Evolutionary conservation across 495 filamentous ascomycete genomes (phyloP), one percentile per base, ranked within the genome.

Genomic region (Daldinia childiae): DNA sequence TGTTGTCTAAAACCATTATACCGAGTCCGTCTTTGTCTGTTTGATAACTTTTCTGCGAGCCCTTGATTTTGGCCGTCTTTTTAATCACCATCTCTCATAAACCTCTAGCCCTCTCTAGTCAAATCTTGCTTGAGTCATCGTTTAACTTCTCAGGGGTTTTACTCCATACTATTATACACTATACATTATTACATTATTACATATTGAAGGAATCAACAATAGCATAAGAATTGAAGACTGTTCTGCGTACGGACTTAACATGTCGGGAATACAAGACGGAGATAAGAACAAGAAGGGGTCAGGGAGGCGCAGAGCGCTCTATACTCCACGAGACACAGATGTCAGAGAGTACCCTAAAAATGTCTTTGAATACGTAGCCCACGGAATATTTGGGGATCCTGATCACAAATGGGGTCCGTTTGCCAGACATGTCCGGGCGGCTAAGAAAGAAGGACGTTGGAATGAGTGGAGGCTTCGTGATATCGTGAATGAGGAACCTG

Each of bases 331-430:
- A n/a, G 64, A 66, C n/a, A 29, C 41, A 8, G 56, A 66, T 43
- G 57, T 66, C 4, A 38, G 26, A 15, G 56, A 66, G 2, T 61
- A 66, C 27, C 64, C 66, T 0, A 66, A 68, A 32, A 48, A 56
- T 3, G 1, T 65, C 12, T 34, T 64, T 2, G 73, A 77, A 29
- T 36, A 12, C 4, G 0, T 63, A 2, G 58, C n/a, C 9, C 32
- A 66, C n/a, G 17, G 26, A 9, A 29, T 63, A 15, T 54, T 60
- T 3, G 55, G 55, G 8, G 67, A 76, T 15, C 50, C 51, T 12
- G 68, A 76, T 6, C 27, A 32, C 14, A 68, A 74, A 70, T 77
- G 73, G 73, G 70, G 70, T 2, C 63, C 68, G 1, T 76, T 74
- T 30, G 54, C 60, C 9, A 45, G 39, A 4, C 54, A 67, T 24